These are phyloP conservation scores for Solanum habrochaites DNA, from an alignment of 257 asterid genomes.

Conservation along the genomic window DNA sequence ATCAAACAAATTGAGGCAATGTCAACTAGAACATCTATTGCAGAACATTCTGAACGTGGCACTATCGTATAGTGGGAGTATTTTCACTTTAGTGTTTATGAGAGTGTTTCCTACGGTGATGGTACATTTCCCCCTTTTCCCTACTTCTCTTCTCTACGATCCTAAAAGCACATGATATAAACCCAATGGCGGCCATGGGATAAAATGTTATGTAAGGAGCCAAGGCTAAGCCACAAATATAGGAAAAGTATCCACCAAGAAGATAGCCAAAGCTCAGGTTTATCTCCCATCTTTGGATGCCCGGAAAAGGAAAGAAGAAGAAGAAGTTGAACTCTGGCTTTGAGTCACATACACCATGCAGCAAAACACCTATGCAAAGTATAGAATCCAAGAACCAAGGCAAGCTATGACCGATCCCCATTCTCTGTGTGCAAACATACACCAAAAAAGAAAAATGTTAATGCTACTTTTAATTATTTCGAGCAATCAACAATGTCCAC, in stretches of 20 bases:
- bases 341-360: constrained; percentile 70
- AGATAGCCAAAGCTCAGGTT: constrained; percentile 70
- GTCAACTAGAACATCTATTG: not conserved
- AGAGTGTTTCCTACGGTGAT: constrained; percentile 62
- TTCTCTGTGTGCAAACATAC: constrained; percentile 50
- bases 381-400: constrained; percentile 75
- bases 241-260: constrained; percentile 61
- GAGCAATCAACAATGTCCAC: not conserved
- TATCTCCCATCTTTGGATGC: constrained; percentile 47
- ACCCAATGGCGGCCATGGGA: constrained; percentile 67
- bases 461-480: not conserved
- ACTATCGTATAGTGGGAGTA: not conserved
- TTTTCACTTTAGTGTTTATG: constrained; percentile 49
- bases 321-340: constrained; percentile 75
- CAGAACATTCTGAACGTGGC: not conserved
- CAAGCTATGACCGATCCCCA: constrained; percentile 45
- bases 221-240: constrained; percentile 57
- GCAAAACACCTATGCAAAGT: constrained; percentile 63
- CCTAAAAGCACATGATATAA: constrained; percentile 56
- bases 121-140: constrained; percentile 44
- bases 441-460: not conserved
- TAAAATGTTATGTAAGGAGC: constrained; percentile 67
- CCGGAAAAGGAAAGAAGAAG: constrained; percentile 48
- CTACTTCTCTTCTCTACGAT: constrained; percentile 48
- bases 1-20: constrained; percentile 6